Conservation (phyloP, 495 filamentous ascomycete species). For the Trichoderma gamsii region DNA sequence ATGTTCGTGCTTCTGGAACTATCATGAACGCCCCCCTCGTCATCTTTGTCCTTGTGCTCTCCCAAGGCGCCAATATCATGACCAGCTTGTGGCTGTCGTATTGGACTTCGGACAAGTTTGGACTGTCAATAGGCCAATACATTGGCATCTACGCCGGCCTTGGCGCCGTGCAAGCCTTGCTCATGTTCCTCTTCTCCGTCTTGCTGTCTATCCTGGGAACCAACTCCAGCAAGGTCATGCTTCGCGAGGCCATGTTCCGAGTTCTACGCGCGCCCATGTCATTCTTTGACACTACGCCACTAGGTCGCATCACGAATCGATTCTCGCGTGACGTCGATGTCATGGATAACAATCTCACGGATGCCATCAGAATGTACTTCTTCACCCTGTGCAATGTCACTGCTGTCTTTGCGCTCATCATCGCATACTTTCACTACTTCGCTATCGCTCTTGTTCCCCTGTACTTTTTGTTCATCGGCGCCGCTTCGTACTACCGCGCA, state of each 20-base stretch:
- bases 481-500: conserved; percentile 80
- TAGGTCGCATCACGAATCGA: conserved; percentile 94
- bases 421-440: conserved; percentile 91
- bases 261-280: conserved; percentile 89
- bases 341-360: conserved; percentile 90
- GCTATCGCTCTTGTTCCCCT: conserved; percentile 83
- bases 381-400: conserved; percentile 72
- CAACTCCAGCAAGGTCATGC: conserved; percentile 71
- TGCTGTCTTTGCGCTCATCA: conserved; percentile 80
- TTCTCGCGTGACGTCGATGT: conserved; percentile 93
- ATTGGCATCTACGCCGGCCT: conserved; percentile 84
- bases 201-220: conserved; percentile 73
- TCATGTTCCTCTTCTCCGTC: conserved; percentile 64
- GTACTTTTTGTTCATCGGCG: conserved; percentile 71
- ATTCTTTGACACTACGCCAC: conserved; percentile 94
- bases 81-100: conserved; percentile 90
- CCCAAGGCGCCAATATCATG: conserved; percentile 76
- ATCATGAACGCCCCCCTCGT: conserved; percentile 63
- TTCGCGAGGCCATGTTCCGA: conserved; percentile 71
- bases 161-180: conserved; percentile 59
- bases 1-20: conserved; percentile 72
- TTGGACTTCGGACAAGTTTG: conserved; percentile 75
- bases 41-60: conserved; percentile 57
- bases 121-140: conserved; percentile 60
- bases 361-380: conserved; percentile 90